A percentile compares a stretch with the other conserved stretches of the same genome.
phyloP scores from a whole-genome alignment of 2,329 filamentous ascomycete species.

The Onygenales sp. region DNA sequence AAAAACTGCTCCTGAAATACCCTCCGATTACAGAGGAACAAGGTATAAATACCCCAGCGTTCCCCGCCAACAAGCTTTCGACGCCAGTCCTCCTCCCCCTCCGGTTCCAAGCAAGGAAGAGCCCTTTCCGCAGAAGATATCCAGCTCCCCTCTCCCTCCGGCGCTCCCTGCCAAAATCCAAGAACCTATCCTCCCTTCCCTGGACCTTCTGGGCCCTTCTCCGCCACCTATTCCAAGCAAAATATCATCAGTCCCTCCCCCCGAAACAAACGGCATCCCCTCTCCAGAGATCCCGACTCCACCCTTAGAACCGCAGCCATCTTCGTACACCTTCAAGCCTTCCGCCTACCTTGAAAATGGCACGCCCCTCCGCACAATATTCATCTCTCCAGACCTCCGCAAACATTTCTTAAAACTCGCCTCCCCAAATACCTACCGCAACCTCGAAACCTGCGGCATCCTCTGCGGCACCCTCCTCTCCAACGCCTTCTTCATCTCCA shows the following conservation, averaged over 20 bases:
- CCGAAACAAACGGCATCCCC: constrained; percentile 19
- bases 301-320: constrained; percentile 26
- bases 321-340: constrained; percentile 69
- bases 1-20: constrained; percentile 1
- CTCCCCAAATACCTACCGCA: constrained; percentile 63
- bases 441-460: constrained; percentile 92
- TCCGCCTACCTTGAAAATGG: constrained; percentile 86
- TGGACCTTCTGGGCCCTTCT: not conserved
- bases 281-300: constrained; percentile 9
- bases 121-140: constrained; percentile 2
- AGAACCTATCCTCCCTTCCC: constrained; percentile 14
- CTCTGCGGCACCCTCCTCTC: constrained; percentile 84
- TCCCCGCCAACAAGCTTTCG: constrained; percentile 25
- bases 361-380: constrained; percentile 73
- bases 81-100: constrained; percentile 15
- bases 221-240: constrained; percentile 18
- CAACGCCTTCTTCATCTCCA: constrained; percentile 85
- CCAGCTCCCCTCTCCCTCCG: constrained; percentile 20
- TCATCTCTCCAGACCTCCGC: constrained; percentile 70
- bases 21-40: constrained; percentile 10
- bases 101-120: constrained; percentile 20
- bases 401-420: constrained; percentile 66
- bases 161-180: constrained; percentile 32
- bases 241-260: constrained; percentile 11
- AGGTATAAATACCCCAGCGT: constrained; percentile 37